Evolutionary conservation across 139 green algal genomes (phyloP).

Genomic region (Chlamydomonas sp.): DNA sequence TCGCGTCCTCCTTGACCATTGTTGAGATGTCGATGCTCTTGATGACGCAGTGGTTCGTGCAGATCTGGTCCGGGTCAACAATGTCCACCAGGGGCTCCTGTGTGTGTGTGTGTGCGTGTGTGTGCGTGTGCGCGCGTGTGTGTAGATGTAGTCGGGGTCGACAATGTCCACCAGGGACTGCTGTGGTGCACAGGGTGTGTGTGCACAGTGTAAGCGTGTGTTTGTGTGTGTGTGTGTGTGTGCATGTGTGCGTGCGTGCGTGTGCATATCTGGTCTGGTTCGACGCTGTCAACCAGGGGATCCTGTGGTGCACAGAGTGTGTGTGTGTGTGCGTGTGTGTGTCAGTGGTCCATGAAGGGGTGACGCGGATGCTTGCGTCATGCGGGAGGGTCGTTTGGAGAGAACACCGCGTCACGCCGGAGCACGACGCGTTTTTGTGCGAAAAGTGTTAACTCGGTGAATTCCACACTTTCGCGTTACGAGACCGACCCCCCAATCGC

Average conservation of each 20-base stretch:
- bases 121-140: not conserved
- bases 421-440: no score
- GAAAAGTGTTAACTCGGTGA: no score
- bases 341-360: not conserved
- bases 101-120: no score
- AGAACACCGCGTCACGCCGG: no score
- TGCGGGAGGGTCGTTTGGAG: no score
- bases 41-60: conserved; percentile 24
- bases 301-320: not conserved
- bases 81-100: conserved; percentile 79
- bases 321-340: conserved; percentile 1
- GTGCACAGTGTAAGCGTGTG: no score
- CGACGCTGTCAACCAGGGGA: conserved; percentile 69
- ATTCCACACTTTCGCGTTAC: no score
- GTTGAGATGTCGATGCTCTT: conserved; percentile 61
- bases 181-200: no score
- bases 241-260: no score
- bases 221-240: not conserved
- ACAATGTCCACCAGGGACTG: conserved; percentile 81
- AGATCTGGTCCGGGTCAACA: conserved; percentile 57
- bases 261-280: conserved; percentile 59
- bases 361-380: no score
- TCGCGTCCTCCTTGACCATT: conserved; percentile 65
- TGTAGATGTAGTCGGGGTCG: conserved; percentile 47
- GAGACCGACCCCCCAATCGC: no score